Conservation (phyloP, 768 basidiomycete genomes). For the Pleurotus eryngii region DNA sequence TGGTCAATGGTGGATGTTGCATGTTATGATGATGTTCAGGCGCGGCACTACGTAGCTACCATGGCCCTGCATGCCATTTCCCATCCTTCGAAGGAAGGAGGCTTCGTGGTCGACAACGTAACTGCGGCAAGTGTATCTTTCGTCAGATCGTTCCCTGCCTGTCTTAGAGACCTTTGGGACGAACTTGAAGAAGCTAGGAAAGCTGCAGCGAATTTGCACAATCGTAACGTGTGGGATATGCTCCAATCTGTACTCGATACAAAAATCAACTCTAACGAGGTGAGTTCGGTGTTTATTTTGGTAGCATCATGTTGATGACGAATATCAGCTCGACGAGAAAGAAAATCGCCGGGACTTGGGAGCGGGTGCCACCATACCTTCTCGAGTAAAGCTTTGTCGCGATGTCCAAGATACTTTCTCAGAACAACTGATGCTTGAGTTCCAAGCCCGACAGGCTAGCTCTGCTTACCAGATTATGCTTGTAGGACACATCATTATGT, state of each 20-base stretch:
- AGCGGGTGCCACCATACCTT: neutral
- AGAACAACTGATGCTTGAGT: conserved; percentile 55
- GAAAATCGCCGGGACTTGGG: neutral
- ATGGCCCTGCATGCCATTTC: conserved; percentile 79
- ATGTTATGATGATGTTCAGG: conserved; percentile 73
- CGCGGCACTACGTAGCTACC: conserved; percentile 87
- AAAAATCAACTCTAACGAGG: conserved; percentile 51
- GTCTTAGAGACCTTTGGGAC: conserved; percentile 89
- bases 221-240: conserved; percentile 69
- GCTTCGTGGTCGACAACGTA: conserved; percentile 56
- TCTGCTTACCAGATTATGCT: conserved; percentile 85
- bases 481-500: conserved; percentile 39
- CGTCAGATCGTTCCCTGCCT: conserved; percentile 75
- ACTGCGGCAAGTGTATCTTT: conserved; percentile 53
- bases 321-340: neutral
- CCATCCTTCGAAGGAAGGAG: conserved; percentile 52
- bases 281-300: conserved; percentile 12
- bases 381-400: neutral
- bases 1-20: conserved; percentile 87
- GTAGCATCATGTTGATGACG: neutral
- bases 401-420: conserved; percentile 22
- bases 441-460: conserved; percentile 59
- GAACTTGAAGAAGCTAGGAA: conserved; percentile 73
- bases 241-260: conserved; percentile 59
- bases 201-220: conserved; percentile 53